These are phyloP conservation scores for Rhamnella rubrinervis DNA, from an alignment of 331 rosid genomes.

Conservation along the genomic window DNA sequence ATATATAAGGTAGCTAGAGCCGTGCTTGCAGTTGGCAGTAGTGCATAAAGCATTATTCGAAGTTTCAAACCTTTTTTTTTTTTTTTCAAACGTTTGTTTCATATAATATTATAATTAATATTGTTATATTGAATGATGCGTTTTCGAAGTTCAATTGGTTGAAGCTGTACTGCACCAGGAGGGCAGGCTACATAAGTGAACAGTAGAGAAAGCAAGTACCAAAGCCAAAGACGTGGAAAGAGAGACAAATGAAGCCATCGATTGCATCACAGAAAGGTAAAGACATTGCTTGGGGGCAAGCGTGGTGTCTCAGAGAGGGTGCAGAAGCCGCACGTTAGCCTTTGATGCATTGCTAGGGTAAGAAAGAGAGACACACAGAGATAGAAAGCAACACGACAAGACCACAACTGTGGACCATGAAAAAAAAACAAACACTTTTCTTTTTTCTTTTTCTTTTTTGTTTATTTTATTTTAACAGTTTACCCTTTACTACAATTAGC, in stretches of 20 bases:
- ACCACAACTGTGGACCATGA: conserved; percentile 32
- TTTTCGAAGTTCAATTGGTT: background rate
- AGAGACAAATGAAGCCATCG: conserved; percentile 37
- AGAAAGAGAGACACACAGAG: conserved; percentile 4
- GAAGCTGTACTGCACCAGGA: conserved; percentile 12
- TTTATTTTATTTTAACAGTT: conserved; percentile 26
- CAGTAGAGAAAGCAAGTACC: conserved; percentile 25
- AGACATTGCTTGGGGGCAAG: conserved; percentile 26
- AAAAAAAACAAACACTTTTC: background rate
- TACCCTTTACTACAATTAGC: conserved; percentile 12
- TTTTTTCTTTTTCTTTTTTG: conserved; percentile 18
- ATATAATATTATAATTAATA: too few species aligned
- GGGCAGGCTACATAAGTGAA: background rate
- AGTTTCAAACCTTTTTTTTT: too few species aligned
- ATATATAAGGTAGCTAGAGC: too few species aligned
- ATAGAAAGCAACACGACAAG: conserved; percentile 34
- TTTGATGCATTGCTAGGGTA: background rate
- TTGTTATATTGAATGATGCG: too few species aligned
- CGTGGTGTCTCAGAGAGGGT: conserved; percentile 31
- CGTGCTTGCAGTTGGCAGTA: too few species aligned
- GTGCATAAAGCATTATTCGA: too few species aligned
- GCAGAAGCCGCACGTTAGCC: conserved; percentile 36
- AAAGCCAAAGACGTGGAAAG: conserved; percentile 39
- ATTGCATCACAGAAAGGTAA: conserved; percentile 44
- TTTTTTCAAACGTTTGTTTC: too few species aligned